A percentile compares a stretch with the other conserved stretches of the same genome.
Evolutionary conservation across 2,329 filamentous ascomycete species (phyloP).

Genomic region (Claviceps citrina): DNA sequence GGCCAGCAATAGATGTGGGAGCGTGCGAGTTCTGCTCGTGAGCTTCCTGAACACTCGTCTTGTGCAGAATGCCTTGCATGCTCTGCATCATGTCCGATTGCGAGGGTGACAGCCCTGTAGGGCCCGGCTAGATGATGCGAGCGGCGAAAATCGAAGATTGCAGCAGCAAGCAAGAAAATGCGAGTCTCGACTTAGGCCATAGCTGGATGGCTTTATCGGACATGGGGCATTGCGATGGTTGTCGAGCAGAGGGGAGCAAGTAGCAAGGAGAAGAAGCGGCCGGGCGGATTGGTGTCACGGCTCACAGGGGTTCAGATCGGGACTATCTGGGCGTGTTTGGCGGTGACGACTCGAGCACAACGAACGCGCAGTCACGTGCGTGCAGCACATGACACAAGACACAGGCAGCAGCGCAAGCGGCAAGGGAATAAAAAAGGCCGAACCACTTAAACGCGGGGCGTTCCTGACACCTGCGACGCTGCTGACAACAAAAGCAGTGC

Average conservation of each 20-base stretch:
- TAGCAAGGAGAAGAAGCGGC: too few species aligned
- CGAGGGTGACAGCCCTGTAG: not conserved
- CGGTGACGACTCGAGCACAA: conserved; percentile 1
- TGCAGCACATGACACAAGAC: too few species aligned
- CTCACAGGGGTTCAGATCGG: too few species aligned
- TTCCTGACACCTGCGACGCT: conserved; percentile 17
- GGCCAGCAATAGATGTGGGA: conserved; percentile 28
- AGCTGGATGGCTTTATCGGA: not conserved
- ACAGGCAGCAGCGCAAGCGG: not conserved
- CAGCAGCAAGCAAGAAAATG: not conserved
- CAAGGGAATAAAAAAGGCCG: not conserved
- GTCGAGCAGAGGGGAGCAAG: not conserved
- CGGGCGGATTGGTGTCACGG: not conserved
- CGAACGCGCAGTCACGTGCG: conserved; percentile 15
- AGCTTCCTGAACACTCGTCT: conserved; percentile 35
- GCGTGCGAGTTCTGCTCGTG: conserved; percentile 23
- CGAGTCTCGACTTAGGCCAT: not conserved
- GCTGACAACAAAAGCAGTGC: not conserved
- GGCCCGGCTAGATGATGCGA: not conserved
- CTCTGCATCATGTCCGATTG: conserved; percentile 19
- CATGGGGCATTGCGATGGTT: not conserved
- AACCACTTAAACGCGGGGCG: conserved; percentile 21
- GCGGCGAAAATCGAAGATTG: not conserved
- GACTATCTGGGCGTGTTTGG: not conserved
- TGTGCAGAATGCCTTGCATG: conserved; percentile 30